phyloP scores from a whole-genome alignment of 306 rosid genomes.

The Quercus variabilis region DNA sequence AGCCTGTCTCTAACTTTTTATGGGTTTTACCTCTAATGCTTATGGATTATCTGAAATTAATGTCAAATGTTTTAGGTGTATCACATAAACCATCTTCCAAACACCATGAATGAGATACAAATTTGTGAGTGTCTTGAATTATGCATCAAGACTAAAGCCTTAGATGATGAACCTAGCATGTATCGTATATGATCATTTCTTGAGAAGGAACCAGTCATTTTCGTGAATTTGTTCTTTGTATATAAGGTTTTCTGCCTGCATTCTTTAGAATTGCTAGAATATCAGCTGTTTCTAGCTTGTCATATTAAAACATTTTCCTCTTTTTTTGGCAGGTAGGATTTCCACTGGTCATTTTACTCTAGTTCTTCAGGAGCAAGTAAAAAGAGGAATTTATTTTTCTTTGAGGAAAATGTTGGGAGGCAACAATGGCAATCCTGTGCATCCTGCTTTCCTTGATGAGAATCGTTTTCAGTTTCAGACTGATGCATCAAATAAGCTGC shows the following conservation, averaged over 20 bases:
- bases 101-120: not conserved
- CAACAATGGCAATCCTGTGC: slow-evolving; percentile 60
- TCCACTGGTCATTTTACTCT: slow-evolving; percentile 15
- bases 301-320: not conserved
- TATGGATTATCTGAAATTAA: no score
- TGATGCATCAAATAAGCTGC: slow-evolving; percentile 70
- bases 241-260: not conserved
- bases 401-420: slow-evolving; percentile 65
- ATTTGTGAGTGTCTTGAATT: not conserved
- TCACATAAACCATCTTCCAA: no score
- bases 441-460: slow-evolving; percentile 72
- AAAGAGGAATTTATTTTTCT: slow-evolving; percentile 14
- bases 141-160: not conserved
- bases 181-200: not conserved
- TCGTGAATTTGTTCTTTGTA: not conserved
- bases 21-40: no score
- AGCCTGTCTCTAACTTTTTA: no score
- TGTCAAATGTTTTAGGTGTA: no score
- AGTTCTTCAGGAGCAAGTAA: slow-evolving; percentile 14
- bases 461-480: slow-evolving; percentile 52
- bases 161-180: not conserved
- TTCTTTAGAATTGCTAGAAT: not conserved
- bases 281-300: slow-evolving; percentile 10
- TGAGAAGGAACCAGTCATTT: not conserved
- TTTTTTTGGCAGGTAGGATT: slow-evolving; percentile 29